Evolutionary conservation across 768 basidiomycete genomes (phyloP).

Genomic region (Trametes punicea): DNA sequence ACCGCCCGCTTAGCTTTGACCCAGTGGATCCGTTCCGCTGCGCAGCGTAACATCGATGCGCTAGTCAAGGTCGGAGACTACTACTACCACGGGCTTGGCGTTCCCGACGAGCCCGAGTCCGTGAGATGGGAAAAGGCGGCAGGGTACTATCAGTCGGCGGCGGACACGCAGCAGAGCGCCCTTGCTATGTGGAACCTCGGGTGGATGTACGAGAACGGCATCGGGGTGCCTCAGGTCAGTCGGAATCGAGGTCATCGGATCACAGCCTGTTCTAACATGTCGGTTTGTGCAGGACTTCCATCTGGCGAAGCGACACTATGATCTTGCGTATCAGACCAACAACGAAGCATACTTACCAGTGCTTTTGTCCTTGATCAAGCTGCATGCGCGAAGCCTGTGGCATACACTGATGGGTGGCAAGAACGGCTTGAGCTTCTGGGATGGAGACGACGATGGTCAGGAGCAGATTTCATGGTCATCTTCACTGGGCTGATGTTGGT

Average conservation of each 20-base stretch:
- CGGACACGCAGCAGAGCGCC: slow-evolving; percentile 88
- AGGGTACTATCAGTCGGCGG: slow-evolving; percentile 91
- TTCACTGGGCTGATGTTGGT: neutral
- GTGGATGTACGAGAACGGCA: slow-evolving; percentile 98
- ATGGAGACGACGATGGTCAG: slow-evolving; percentile 49
- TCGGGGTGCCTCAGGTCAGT: slow-evolving; percentile 82
- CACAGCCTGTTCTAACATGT: neutral
- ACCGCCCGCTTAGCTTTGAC: slow-evolving; percentile 82
- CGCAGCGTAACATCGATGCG: slow-evolving; percentile 93
- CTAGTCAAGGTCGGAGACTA: slow-evolving; percentile 98
- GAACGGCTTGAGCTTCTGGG: slow-evolving; percentile 68
- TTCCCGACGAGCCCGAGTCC: slow-evolving; percentile 61
- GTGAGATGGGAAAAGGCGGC: slow-evolving; percentile 85
- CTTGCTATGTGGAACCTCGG: slow-evolving; percentile 98
- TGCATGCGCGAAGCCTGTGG: slow-evolving; percentile 84
- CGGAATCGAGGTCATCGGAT: neutral
- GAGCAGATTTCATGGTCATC: neutral
- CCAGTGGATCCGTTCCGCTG: slow-evolving; percentile 93
- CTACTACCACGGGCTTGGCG: slow-evolving; percentile 88
- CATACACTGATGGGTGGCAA: slow-evolving; percentile 59
- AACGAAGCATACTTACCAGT: slow-evolving; percentile 88
- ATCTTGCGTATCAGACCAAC: slow-evolving; percentile 84
- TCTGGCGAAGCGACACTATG: slow-evolving; percentile 94
- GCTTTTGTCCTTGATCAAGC: slow-evolving; percentile 71
- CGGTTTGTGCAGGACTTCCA: slow-evolving; percentile 73